Percentiles rank a stretch among this genome's conserved stretches.
phyloP scores from a whole-genome alignment of 306 rosid species.

The Hippophae rhamnoides region DNA sequence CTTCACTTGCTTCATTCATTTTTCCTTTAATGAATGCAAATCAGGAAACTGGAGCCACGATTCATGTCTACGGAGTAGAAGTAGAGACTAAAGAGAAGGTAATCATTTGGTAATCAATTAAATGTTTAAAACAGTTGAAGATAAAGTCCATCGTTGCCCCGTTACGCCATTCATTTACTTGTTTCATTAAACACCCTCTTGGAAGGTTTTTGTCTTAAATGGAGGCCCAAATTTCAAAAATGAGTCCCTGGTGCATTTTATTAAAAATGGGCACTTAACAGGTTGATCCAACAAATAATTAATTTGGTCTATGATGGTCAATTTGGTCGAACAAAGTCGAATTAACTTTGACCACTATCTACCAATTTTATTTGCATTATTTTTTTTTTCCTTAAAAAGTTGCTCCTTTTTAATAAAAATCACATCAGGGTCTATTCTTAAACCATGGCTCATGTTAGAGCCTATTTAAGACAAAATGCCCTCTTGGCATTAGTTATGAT shows the following conservation, averaged over 20 bases:
- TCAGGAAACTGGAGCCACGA: slow-evolving; percentile 89
- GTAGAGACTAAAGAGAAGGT: slow-evolving; percentile 66
- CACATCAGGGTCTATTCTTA: too few relatives aligned
- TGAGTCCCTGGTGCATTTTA: too few relatives aligned
- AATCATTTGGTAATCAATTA: slow-evolving; percentile 6
- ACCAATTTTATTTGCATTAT: too few relatives aligned
- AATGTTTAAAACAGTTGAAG: neutral
- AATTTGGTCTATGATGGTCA: too few relatives aligned
- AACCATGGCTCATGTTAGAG: too few relatives aligned
- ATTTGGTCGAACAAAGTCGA: too few relatives aligned
- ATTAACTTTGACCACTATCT: too few relatives aligned
- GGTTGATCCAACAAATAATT: too few relatives aligned
- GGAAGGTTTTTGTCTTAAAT: neutral
- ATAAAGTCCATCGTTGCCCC: neutral
- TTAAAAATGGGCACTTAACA: too few relatives aligned
- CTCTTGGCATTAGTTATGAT: neutral
- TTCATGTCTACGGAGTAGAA: slow-evolving; percentile 61
- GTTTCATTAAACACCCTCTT: neutral
- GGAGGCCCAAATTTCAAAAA: too few relatives aligned
- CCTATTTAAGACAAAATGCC: neutral
- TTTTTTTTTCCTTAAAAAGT: too few relatives aligned
- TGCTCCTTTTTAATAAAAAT: too few relatives aligned
- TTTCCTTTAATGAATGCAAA: slow-evolving; percentile 10
- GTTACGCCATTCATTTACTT: neutral
- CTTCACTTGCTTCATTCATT: neutral